Conservation (phyloP, 441 rosid species). For the Gossypium laxum region DNA sequence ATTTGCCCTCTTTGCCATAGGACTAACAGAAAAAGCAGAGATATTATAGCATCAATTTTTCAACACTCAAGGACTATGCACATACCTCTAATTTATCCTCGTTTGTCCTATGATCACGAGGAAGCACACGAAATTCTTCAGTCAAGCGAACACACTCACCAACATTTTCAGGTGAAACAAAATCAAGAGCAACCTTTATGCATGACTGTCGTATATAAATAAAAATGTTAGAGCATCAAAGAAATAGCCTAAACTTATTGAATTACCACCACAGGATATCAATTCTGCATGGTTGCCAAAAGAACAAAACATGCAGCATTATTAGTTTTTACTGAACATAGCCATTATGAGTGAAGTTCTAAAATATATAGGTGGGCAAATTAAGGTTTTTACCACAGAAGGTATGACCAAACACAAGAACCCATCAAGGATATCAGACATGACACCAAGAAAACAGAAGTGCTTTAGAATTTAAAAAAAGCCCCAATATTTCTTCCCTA, state of each 20-base stretch:
- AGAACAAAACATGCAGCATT: background rate
- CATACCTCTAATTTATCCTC: slow-evolving; percentile 40
- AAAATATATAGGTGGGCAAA: background rate
- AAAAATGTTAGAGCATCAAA: background rate
- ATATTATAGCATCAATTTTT: background rate
- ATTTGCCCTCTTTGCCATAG: background rate
- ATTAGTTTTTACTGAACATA: background rate
- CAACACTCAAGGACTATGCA: background rate
- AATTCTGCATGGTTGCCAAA: background rate
- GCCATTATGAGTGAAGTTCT: background rate
- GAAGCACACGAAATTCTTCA: slow-evolving; percentile 33
- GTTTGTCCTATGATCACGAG: slow-evolving; percentile 25
- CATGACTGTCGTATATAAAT: slow-evolving; percentile 25
- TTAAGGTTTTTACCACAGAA: background rate
- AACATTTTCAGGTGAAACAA: slow-evolving; percentile 35
- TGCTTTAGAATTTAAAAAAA: background rate
- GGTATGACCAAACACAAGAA: background rate
- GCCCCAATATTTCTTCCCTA: background rate
- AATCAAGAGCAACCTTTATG: slow-evolving; percentile 34
- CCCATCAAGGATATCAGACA: background rate
- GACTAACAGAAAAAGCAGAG: background rate
- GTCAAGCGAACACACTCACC: slow-evolving; percentile 31
- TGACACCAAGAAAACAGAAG: background rate
- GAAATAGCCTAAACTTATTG: background rate
- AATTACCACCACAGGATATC: background rate